phyloP scores from a whole-genome alignment of 2,329 filamentous ascomycete genomes.

The Emergomyces orientalis region DNA sequence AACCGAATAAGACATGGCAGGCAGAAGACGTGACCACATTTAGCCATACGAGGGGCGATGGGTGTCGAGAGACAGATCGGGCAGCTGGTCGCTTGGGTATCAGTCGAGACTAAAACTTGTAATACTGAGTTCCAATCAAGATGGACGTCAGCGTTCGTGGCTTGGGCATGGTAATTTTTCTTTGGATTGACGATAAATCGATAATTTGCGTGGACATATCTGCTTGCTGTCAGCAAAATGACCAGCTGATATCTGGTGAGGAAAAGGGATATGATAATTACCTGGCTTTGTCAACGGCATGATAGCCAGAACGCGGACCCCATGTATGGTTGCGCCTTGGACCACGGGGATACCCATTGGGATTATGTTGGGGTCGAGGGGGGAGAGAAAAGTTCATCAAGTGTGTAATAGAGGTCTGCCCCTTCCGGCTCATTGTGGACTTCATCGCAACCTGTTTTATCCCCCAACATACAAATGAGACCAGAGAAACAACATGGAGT shows the following conservation, averaged over 20 bases:
- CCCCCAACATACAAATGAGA: background rate
- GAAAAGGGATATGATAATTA: constrained; percentile 34
- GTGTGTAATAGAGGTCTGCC: constrained; percentile 95
- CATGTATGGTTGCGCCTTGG: constrained; percentile 66
- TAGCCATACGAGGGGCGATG: constrained; percentile 91
- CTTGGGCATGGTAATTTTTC: constrained; percentile 69
- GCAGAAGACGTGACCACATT: constrained; percentile 95
- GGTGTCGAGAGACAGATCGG: constrained; percentile 92
- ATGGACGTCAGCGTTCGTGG: constrained; percentile 76
- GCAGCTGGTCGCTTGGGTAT: constrained; percentile 81
- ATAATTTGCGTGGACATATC: constrained; percentile 92
- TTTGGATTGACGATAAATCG: constrained; percentile 86
- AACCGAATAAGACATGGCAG: constrained; percentile 87
- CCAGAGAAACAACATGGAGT: background rate
- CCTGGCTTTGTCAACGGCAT: constrained; percentile 82
- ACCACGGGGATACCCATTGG: constrained; percentile 45
- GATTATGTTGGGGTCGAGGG: constrained; percentile 56
- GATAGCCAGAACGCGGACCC: constrained; percentile 81
- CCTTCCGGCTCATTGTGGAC: constrained; percentile 62
- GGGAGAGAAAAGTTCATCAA: constrained; percentile 84
- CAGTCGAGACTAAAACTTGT: constrained; percentile 80
- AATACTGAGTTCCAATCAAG: constrained; percentile 85
- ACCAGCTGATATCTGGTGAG: background rate
- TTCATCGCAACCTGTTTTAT: constrained; percentile 49
- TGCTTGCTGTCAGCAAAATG: constrained; percentile 23